These are phyloP conservation scores for Tetrahymena borealis DNA, from an alignment of 73 alveolate genomes.

Conservation along the genomic window DNA sequence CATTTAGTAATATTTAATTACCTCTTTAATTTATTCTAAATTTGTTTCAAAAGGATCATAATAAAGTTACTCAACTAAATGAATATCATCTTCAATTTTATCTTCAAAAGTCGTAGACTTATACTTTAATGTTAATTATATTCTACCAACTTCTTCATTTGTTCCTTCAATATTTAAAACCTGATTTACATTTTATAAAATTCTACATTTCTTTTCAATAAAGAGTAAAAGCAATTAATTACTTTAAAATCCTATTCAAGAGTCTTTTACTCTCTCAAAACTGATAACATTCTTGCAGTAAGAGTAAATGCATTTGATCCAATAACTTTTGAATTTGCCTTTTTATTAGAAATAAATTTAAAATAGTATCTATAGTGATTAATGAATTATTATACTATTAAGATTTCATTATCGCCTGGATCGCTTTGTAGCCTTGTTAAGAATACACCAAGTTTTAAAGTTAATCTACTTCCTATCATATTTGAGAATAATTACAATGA, in stretches of 20 bases:
- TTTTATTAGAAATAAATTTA: constrained; percentile 37
- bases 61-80: constrained; percentile 58
- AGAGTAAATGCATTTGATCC: constrained; percentile 58
- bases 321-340: constrained; percentile 51
- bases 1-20: neutral
- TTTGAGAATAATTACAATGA: neutral
- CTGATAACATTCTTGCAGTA: constrained; percentile 54
- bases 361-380: constrained; percentile 1
- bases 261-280: constrained; percentile 50
- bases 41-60: constrained; percentile 75
- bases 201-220: too few species aligned
- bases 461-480: constrained; percentile 44
- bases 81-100: constrained; percentile 72
- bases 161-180: constrained; percentile 13
- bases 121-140: constrained; percentile 51
- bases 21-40: constrained; percentile 50
- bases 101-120: constrained; percentile 63
- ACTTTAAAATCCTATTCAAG: constrained; percentile 63
- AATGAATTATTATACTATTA: constrained; percentile 22
- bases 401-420: constrained; percentile 47
- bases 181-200: neutral
- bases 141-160: constrained; percentile 63
- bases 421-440: constrained; percentile 48
- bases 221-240: constrained; percentile 16
- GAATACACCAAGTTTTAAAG: constrained; percentile 62